Percentiles rank a stretch among this genome's conserved stretches.
Conservation (phyloP, 2,329 filamentous ascomycete species). For the Cadophora luteo-olivacea region DNA sequence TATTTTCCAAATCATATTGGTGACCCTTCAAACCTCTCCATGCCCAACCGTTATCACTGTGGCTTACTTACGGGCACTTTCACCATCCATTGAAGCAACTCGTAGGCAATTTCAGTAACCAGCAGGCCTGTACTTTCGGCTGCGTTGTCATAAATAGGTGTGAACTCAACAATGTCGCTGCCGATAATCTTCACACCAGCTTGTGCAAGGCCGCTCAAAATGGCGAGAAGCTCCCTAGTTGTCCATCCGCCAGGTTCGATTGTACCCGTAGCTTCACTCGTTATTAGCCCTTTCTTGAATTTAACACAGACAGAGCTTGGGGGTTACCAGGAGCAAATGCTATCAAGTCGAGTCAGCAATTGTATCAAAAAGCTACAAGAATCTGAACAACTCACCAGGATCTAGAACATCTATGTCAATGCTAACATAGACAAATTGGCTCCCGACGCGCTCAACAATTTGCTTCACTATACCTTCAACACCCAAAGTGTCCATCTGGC, state of each 20-base stretch:
- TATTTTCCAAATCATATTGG: too few species aligned
- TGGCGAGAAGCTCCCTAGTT: conserved; percentile 42
- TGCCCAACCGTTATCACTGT: too few species aligned
- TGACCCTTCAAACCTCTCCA: too few species aligned
- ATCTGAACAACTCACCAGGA: too few species aligned
- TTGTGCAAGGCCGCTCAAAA: conserved; percentile 39
- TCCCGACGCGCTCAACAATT: conserved; percentile 39
- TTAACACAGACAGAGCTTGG: too few species aligned
- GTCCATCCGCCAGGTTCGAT: conserved; percentile 45
- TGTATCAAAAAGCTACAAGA: too few species aligned
- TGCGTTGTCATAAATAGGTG: conserved; percentile 42
- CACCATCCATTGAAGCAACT: conserved; percentile 44
- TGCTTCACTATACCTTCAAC: conserved; percentile 37
- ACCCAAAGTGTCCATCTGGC: conserved; percentile 40
- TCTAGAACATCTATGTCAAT: conserved; percentile 44
- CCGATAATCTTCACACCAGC: conserved; percentile 43
- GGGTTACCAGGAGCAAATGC: conserved; percentile 42
- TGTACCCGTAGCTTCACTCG: conserved; percentile 43
- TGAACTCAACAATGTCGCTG: conserved; percentile 44
- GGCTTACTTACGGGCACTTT: conserved; percentile 37
- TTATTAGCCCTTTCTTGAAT: too few species aligned
- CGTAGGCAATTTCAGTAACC: conserved; percentile 39
- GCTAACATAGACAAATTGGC: conserved; percentile 41
- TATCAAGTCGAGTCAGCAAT: too few species aligned
- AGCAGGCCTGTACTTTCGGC: conserved; percentile 43